These are phyloP conservation scores for Saccharomycopsis sp. DNA, from an alignment of 805 yeast species.

Conservation along the genomic window DNA sequence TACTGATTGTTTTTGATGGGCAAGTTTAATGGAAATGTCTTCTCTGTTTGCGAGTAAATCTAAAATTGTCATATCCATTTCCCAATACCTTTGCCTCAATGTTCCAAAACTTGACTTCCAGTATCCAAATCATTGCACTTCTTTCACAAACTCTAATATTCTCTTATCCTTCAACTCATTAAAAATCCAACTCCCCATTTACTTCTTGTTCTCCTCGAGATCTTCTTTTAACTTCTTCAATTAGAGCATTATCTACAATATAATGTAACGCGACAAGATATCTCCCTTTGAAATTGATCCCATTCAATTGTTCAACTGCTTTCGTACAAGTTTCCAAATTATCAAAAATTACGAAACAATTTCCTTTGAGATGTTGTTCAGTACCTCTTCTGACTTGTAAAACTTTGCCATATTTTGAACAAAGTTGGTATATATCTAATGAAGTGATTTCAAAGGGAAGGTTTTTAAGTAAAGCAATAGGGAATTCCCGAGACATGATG, in stretches of 20 bases:
- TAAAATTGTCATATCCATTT: too few species aligned
- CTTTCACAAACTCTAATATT: too few species aligned
- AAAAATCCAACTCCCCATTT: too few species aligned
- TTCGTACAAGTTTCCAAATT: conserved; percentile 23
- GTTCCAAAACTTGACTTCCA: too few species aligned
- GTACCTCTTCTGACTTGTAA: conserved; percentile 26
- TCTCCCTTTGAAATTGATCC: conserved; percentile 32
- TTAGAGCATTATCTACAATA: conserved; percentile 24
- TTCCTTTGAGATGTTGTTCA: conserved; percentile 22
- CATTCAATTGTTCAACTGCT: conserved; percentile 30
- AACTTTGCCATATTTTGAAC: conserved; percentile 28
- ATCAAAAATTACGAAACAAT: conserved; percentile 29
- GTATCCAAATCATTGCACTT: too few species aligned
- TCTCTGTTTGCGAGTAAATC: too few species aligned
- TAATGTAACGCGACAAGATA: conserved; percentile 29
- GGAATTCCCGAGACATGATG: conserved; percentile 15
- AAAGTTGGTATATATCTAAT: conserved; percentile 25
- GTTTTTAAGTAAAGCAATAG: conserved; percentile 29
- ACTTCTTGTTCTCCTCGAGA: background rate
- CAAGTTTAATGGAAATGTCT: too few species aligned
- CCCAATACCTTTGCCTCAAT: too few species aligned
- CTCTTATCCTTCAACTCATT: too few species aligned
- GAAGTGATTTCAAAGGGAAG: conserved; percentile 29
- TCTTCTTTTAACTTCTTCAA: conserved; percentile 18
- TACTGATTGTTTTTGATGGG: too few species aligned